Evolutionary conservation across 2,329 filamentous ascomycete species (phyloP), one percentile per base, ranked within the genome.

Genomic region (Botrytis elliptica): DNA sequence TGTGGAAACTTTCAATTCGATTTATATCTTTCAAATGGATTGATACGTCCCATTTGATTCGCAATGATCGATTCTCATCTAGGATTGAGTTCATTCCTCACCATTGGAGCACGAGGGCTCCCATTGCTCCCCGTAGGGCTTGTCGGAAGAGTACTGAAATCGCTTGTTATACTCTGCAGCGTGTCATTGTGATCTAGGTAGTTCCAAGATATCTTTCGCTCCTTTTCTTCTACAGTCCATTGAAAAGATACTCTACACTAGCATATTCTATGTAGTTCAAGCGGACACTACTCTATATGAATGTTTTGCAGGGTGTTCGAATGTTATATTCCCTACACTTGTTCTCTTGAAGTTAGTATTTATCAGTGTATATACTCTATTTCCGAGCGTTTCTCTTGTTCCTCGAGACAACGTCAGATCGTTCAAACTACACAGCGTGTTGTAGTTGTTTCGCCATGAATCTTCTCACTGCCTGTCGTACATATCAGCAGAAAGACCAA

Each of bases 271-370:
- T 9, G 8, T 18, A 4, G 64, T 36, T 66, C 40, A 49, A 66
- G 44, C 12, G 44, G 14, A 49, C 6, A 66, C 20, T 9, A 18
- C 63, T 49, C 71, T 79, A 3, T 63, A 57, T 42, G 12, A 22
- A 42, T 55, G 5, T 4, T 69, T 40, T 55, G 25, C 20, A 22
- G 22, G 3, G 36, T 57, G 7, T 42, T n/a, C 25, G 36, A 36
- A 18, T 69, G 8, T 29, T 12, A 8, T 10, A 20, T 55, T 57
- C 36, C 46, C 25, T 55, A 25, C 12, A 40, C 14, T 44, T 69
- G 33, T 29, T 69, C 49, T 25, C n/a, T 38, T 38, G 33, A 49
- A 55, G 33, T 25, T 4, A 22, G 16, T 9, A 36, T 8, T 59
- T n/a, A 7, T 55, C 49, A 7, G 12, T n/a, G n/a, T 55, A 55